Conservation (phyloP, 148 eudicot genomes). For the Amaranthus cruentus region DNA sequence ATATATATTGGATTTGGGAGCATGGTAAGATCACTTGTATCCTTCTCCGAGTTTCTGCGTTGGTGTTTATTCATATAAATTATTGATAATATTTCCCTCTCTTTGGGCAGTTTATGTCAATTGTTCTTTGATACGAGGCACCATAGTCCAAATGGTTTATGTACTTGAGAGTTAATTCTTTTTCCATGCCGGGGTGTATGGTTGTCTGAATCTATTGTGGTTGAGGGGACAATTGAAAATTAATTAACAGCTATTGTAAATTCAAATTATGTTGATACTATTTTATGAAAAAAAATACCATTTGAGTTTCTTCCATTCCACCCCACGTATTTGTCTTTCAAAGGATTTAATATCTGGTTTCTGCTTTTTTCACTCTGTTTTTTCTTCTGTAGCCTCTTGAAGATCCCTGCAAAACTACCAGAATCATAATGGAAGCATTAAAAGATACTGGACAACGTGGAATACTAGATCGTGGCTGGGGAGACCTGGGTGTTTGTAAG, state of each 20-base stretch:
- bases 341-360: background rate
- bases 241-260: too few relatives aligned
- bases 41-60: background rate
- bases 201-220: too few relatives aligned
- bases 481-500: slow-evolving; percentile 92
- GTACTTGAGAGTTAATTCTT: too few relatives aligned
- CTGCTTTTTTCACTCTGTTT: background rate
- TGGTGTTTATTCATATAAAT: background rate
- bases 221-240: too few relatives aligned
- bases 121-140: too few relatives aligned
- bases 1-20: slow-evolving; percentile 96
- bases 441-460: slow-evolving; percentile 86
- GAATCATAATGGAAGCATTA: slow-evolving; percentile 78
- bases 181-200: too few relatives aligned
- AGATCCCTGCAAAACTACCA: slow-evolving; percentile 71
- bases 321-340: background rate
- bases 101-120: too few relatives aligned
- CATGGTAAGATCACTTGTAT: slow-evolving; percentile 56
- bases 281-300: too few relatives aligned
- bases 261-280: too few relatives aligned
- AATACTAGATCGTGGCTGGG: slow-evolving; percentile 95
- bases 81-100: too few relatives aligned
- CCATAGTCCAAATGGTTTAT: too few relatives aligned
- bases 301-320: too few relatives aligned
- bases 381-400: slow-evolving; percentile 65